Percentiles rank a stretch among this genome's conserved stretches.
These are phyloP conservation scores for Entomophthora muscae DNA, from an alignment of 371 early-diverging fungal species.

Conservation along the genomic window DNA sequence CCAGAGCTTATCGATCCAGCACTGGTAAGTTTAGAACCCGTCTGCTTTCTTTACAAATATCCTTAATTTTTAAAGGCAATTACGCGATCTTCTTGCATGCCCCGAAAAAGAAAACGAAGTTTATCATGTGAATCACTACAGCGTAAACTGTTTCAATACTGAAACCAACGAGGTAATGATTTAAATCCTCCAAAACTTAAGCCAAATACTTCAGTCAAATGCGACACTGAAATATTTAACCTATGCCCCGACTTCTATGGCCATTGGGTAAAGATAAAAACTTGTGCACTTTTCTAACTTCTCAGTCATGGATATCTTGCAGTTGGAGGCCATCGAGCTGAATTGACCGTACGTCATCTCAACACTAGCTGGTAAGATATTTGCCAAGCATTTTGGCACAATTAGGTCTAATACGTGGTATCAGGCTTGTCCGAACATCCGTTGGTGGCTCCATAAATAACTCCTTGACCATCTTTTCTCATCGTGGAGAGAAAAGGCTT, in stretches of 20 bases:
- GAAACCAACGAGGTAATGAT: constrained; percentile 16
- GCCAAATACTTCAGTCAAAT: constrained; percentile 21
- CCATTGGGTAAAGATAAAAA: constrained; percentile 30
- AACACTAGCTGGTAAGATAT: constrained; percentile 46
- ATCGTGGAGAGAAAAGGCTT: constrained; percentile 40
- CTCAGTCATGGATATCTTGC: constrained; percentile 57
- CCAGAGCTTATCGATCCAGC: constrained; percentile 36
- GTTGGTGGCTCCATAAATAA: constrained; percentile 86
- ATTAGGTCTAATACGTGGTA: too few relatives aligned
- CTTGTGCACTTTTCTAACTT: background rate
- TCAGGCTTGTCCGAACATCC: constrained; percentile 45
- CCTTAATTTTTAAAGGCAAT: constrained; percentile 45
- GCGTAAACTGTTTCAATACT: constrained; percentile 40
- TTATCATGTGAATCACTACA: constrained; percentile 35
- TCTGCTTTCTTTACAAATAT: background rate
- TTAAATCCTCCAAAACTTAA: too few relatives aligned
- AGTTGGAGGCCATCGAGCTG: constrained; percentile 78
- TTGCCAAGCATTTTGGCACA: background rate
- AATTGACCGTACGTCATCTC: constrained; percentile 61
- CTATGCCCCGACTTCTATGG: constrained; percentile 68
- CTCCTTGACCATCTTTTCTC: constrained; percentile 54
- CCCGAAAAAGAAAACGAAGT: constrained; percentile 33
- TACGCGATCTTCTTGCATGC: constrained; percentile 70
- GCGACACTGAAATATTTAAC: constrained; percentile 39
- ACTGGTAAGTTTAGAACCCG: constrained; percentile 23